phyloP scores from a whole-genome alignment of 2,329 filamentous ascomycete species.

The Orbilia quercus region DNA sequence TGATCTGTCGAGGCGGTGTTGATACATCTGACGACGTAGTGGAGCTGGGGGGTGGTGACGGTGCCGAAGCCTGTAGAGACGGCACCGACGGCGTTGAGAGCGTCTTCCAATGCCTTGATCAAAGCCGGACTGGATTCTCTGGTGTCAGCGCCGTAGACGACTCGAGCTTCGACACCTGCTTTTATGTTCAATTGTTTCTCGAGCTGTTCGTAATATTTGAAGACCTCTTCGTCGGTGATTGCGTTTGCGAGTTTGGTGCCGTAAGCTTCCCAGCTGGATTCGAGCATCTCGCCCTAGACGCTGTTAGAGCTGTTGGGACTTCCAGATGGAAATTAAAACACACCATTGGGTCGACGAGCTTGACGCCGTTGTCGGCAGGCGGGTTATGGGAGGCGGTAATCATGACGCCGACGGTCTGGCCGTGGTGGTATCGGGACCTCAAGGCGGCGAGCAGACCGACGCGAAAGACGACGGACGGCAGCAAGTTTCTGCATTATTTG shows the following conservation, averaged over 20 bases:
- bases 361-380: conserved; percentile 88
- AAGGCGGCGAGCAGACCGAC: conserved; percentile 89
- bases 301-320: conserved; percentile 48
- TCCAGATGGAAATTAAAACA: neutral
- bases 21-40: conserved; percentile 93
- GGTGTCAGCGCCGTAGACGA: conserved; percentile 92
- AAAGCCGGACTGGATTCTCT: conserved; percentile 89
- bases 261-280: conserved; percentile 88
- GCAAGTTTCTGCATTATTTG: conserved; percentile 71
- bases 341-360: conserved; percentile 93
- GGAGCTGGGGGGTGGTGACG: conserved; percentile 95
- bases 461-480: conserved; percentile 91
- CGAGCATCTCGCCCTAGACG: conserved; percentile 88
- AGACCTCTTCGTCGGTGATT: conserved; percentile 77
- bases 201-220: conserved; percentile 79
- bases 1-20: conserved; percentile 90
- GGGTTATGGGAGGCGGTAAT: conserved; percentile 95
- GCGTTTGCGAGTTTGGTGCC: conserved; percentile 92
- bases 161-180: conserved; percentile 73
- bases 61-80: conserved; percentile 87
- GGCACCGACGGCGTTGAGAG: conserved; percentile 78
- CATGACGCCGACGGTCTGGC: conserved; percentile 95
- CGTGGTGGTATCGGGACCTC: conserved; percentile 87
- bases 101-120: conserved; percentile 80
- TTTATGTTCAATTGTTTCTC: conserved; percentile 81